These are phyloP conservation scores for Colletotrichum trifolii DNA, from an alignment of 2,329 filamentous ascomycete genomes.

Conservation along the genomic window DNA sequence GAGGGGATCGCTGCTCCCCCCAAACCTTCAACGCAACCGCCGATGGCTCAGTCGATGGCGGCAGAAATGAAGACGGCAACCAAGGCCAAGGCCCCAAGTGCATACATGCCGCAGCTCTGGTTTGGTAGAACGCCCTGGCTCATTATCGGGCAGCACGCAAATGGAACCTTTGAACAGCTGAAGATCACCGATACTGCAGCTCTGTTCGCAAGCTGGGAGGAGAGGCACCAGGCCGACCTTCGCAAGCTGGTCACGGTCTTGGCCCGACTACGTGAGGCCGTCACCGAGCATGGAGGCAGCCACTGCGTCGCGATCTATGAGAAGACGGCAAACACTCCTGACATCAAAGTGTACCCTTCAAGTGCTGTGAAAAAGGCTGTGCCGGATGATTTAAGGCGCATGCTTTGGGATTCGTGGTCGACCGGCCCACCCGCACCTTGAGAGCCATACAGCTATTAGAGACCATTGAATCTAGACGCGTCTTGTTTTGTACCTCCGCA, in stretches of 20 bases:
- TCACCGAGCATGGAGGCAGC: constrained; percentile 1
- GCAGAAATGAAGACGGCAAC: constrained; percentile 40
- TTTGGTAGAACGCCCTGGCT: constrained; percentile 43
- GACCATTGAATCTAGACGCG: no score
- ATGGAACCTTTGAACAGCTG: constrained; percentile 37
- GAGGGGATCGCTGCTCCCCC: no score
- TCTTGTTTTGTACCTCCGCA: no score
- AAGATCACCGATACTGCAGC: constrained; percentile 1
- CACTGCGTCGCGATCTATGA: constrained; percentile 7
- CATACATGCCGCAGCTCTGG: constrained; percentile 42
- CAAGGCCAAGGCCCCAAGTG: not conserved
- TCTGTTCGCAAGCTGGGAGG: constrained; percentile 11
- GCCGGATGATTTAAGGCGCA: no score
- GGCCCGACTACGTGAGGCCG: constrained; percentile 2
- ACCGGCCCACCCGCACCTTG: no score
- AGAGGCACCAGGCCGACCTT: constrained; percentile 1
- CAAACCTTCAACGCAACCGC: not conserved
- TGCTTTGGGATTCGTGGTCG: no score
- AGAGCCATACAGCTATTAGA: no score
- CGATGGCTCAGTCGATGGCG: constrained; percentile 30
- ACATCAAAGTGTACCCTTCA: no score
- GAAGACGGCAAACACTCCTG: not conserved
- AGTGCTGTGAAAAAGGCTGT: no score
- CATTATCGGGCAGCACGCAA: constrained; percentile 38
- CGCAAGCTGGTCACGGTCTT: constrained; percentile 12